A percentile compares a stretch with the other conserved stretches of the same genome.
Conservation (phyloP, 768 basidiomycete genomes). For the Trametes cubensis region DNA sequence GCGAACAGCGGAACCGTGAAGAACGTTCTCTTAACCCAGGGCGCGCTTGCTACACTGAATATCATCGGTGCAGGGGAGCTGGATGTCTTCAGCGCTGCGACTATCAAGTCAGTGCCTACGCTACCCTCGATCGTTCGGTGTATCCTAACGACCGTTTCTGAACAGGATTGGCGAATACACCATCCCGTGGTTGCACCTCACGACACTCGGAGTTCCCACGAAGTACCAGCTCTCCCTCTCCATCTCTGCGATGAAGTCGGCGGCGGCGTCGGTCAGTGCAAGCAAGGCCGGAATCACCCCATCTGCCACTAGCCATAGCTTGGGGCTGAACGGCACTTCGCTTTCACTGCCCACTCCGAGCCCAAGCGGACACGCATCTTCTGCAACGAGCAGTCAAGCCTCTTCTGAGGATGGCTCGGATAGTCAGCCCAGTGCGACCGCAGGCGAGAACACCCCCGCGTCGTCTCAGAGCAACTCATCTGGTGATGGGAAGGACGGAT, state of each 20-base stretch:
- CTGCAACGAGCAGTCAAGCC: background rate
- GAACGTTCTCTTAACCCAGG: slow-evolving; percentile 62
- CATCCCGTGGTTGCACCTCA: slow-evolving; percentile 66
- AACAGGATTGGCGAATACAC: slow-evolving; percentile 55
- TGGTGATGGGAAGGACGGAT: background rate
- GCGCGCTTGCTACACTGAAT: slow-evolving; percentile 54
- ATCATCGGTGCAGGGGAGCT: slow-evolving; percentile 59
- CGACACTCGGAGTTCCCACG: slow-evolving; percentile 56
- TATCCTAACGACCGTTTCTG: background rate
- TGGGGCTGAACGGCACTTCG: slow-evolving; percentile 1
- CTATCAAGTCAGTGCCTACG: slow-evolving; percentile 30
- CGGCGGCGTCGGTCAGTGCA: slow-evolving; percentile 14
- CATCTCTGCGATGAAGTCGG: slow-evolving; percentile 14
- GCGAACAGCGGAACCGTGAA: slow-evolving; percentile 62
- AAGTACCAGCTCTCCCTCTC: slow-evolving; percentile 38
- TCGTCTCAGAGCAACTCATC: background rate
- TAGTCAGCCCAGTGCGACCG: background rate
- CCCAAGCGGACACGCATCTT: background rate
- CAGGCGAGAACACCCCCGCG: background rate
- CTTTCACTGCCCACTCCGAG: background rate
- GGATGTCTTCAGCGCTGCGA: slow-evolving; percentile 55
- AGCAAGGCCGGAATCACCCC: slow-evolving; percentile 17
- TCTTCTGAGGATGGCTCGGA: background rate
- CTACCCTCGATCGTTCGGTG: background rate
- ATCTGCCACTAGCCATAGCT: background rate